Evolutionary conservation across 345 rosid genomes (phyloP).

Genomic region (Corymbia maculata): DNA sequence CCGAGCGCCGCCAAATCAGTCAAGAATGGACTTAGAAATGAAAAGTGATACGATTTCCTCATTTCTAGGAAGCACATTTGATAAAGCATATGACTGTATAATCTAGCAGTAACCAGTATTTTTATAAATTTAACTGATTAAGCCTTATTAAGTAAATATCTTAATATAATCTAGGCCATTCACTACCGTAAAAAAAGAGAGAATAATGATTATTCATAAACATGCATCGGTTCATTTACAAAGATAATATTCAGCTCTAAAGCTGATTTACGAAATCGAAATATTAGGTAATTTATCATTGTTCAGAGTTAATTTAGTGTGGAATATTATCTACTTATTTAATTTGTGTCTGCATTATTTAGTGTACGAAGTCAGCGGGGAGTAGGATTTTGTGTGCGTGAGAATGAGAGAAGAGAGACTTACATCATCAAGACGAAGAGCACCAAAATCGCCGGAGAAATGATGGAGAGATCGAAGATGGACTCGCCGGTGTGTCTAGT

Average conservation of each 20-base stretch:
- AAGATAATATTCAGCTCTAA: not conserved
- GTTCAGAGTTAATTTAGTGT: not conserved
- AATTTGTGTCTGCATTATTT: not conserved
- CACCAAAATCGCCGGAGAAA: conserved; percentile 47
- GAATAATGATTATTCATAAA: not conserved
- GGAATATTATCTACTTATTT: not conserved
- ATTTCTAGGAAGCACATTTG: not conserved
- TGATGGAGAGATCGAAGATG: conserved; percentile 31
- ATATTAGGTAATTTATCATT: too few relatives aligned
- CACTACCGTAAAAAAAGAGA: too few relatives aligned
- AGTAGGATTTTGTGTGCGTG: not conserved
- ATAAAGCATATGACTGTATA: not conserved
- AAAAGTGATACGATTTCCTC: not conserved
- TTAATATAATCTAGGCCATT: not conserved
- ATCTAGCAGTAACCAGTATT: not conserved
- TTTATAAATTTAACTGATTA: not conserved
- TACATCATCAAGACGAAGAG: conserved; percentile 56
- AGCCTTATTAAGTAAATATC: not conserved
- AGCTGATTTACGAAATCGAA: not conserved
- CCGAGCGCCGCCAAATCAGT: not conserved
- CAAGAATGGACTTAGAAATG: not conserved
- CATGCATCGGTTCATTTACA: not conserved
- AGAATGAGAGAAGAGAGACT: conserved; percentile 9
- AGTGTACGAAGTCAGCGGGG: not conserved
- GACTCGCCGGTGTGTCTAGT: conserved; percentile 53